Evolutionary conservation across 176 grass and related monocot species (phyloP).

Genomic region (Canna indica): DNA sequence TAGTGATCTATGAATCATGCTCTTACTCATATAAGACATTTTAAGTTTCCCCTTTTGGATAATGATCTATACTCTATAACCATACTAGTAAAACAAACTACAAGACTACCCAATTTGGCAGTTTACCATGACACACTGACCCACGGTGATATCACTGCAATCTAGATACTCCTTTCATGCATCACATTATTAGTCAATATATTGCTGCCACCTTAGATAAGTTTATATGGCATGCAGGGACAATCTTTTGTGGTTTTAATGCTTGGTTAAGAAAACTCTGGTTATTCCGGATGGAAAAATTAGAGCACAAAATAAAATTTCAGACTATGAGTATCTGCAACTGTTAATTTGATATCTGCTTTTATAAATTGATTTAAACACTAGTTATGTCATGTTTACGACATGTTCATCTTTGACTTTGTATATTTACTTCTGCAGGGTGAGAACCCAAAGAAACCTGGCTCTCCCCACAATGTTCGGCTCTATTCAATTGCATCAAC

Average conservation of each 20-base stretch:
- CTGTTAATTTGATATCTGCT: not conserved
- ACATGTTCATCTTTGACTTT: not conserved
- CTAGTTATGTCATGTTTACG: not conserved
- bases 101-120: too few relatives aligned
- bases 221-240: not conserved
- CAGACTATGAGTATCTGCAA: not conserved
- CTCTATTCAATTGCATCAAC: conserved; percentile 97
- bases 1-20: not conserved
- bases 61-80: not conserved
- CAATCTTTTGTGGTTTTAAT: not conserved
- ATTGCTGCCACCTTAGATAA: not conserved
- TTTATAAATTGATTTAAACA: not conserved
- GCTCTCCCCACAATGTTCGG: conserved; percentile 63
- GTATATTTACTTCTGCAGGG: conserved; percentile 33
- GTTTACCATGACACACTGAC: not conserved
- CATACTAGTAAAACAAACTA: not conserved
- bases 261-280: not conserved
- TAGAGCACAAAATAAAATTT: too few relatives aligned
- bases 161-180: not conserved
- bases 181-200: not conserved
- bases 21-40: not conserved
- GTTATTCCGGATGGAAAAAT: too few relatives aligned
- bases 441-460: conserved; percentile 90
- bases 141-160: not conserved
- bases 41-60: not conserved